A percentile compares a stretch with the other conserved stretches of the same genome.
These are phyloP conservation scores for Globisporangium takayamanum DNA, from an alignment of 352 stramenopile species.

Conservation along the genomic window DNA sequence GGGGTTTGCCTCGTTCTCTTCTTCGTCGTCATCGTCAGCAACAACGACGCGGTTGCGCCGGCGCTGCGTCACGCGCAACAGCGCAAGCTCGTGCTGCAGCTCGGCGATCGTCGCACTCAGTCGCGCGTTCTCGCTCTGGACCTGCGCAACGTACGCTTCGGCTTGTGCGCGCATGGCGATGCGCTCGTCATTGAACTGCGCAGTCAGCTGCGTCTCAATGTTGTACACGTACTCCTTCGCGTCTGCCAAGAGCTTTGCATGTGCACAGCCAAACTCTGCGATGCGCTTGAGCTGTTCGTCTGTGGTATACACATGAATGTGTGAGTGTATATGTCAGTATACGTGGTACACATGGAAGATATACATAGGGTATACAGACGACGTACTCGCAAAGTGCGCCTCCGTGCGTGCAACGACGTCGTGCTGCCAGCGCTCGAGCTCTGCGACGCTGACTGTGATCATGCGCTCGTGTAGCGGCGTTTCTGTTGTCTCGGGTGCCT, in stretches of 20 bases:
- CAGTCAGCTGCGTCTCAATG: conserved; percentile 44
- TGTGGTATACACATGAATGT: conserved; percentile 5
- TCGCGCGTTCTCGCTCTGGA: conserved; percentile 34
- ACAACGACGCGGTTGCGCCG: conserved; percentile 4
- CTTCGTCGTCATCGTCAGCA: background rate
- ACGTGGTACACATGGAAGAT: background rate
- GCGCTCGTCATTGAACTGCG: conserved; percentile 45
- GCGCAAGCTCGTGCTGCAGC: conserved; percentile 5
- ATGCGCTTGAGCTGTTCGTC: conserved; percentile 78
- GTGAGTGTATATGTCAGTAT: background rate
- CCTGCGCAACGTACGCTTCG: conserved; percentile 45
- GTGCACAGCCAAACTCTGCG: conserved; percentile 65
- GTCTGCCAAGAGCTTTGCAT: conserved; percentile 57
- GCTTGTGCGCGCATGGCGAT: conserved; percentile 34
- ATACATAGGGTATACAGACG: background rate
- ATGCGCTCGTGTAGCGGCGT: conserved; percentile 15
- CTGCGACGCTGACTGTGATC: conserved; percentile 38
- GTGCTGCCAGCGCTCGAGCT: conserved; percentile 63
- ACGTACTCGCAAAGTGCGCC: conserved; percentile 64
- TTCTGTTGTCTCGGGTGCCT: background rate
- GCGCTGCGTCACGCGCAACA: background rate
- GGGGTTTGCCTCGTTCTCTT: background rate
- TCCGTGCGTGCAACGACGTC: conserved; percentile 50
- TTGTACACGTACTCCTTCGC: conserved; percentile 57
- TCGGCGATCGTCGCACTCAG: conserved; percentile 13